phyloP scores from a whole-genome alignment of 495 filamentous ascomycete species.

The Tirmania nivea region DNA sequence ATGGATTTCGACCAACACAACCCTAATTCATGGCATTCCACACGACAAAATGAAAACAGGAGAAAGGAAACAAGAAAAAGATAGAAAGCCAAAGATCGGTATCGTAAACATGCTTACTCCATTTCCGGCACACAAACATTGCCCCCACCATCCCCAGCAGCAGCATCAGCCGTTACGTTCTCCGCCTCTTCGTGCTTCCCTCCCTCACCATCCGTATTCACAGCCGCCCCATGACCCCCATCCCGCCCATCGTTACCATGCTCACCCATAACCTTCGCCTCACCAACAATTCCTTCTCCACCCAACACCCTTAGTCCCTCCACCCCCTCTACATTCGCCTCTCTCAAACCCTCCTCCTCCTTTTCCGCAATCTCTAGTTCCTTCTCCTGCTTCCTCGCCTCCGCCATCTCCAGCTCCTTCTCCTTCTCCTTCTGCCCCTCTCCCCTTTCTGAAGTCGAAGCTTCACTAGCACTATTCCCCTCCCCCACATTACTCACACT shows the following conservation, averaged over 20 bases:
- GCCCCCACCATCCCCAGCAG: no score
- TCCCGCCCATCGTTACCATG: neutral
- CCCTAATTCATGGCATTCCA: neutral
- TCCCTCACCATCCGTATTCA: neutral
- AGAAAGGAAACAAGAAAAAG: constrained; percentile 4
- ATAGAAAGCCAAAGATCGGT: constrained; percentile 1
- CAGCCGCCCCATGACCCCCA: neutral
- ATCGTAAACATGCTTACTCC: neutral
- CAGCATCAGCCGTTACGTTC: no score
- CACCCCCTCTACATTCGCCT: constrained; percentile 2
- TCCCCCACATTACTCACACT: no score
- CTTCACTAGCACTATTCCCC: no score
- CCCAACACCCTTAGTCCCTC: neutral
- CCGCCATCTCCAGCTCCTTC: constrained; percentile 23
- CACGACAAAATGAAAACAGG: neutral
- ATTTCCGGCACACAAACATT: no score
- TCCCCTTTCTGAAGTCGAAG: no score
- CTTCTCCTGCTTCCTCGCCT: neutral
- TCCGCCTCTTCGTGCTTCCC: no score
- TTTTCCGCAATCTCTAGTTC: constrained; percentile 4
- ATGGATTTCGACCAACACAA: no score
- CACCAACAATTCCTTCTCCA: neutral
- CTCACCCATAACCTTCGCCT: neutral
- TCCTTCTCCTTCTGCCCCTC: constrained; percentile 20
- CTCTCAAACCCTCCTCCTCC: constrained; percentile 23